Percentiles rank a stretch among this genome's conserved stretches.
Conservation (phyloP, 129 eudicot species). For the Flaveria trinervia region DNA sequence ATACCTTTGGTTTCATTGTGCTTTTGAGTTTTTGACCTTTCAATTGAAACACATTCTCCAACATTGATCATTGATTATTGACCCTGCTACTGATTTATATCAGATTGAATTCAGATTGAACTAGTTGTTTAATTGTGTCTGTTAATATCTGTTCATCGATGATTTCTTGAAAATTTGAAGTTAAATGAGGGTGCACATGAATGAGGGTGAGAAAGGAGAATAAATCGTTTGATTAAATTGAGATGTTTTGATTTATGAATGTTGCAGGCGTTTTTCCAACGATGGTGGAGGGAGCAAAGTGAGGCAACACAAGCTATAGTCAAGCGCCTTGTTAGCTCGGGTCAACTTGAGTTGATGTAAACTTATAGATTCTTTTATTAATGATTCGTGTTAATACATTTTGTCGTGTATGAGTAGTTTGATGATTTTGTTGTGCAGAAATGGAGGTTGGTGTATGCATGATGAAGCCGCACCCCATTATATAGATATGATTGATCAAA, state of each 20-base stretch:
- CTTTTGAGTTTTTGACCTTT: no score
- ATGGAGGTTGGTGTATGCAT: constrained; percentile 95
- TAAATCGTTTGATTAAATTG: no score
- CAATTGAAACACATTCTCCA: no score
- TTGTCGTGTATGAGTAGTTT: neutral
- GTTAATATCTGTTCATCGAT: no score
- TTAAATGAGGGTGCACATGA: constrained; percentile 18
- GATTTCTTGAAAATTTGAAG: neutral
- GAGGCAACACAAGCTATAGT: constrained; percentile 55
- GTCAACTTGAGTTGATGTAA: constrained; percentile 91
- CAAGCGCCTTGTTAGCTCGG: constrained; percentile 64
- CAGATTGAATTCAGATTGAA: neutral
- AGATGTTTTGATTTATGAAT: neutral
- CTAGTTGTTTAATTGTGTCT: neutral
- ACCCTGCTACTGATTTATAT: no score
- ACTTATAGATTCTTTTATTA: neutral
- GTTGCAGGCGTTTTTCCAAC: constrained; percentile 89
- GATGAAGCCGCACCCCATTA: constrained; percentile 96
- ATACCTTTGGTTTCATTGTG: neutral
- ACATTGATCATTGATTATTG: no score
- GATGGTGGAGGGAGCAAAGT: constrained; percentile 96
- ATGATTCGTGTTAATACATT: neutral
- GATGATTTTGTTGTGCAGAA: constrained; percentile 49
- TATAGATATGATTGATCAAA: constrained; percentile 97
- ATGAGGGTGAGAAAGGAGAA: neutral